Percentiles rank a stretch among this genome's conserved stretches.
Evolutionary conservation across 1,284 basidiomycete genomes (phyloP).

Genomic region (Irpex rosettiformis): DNA sequence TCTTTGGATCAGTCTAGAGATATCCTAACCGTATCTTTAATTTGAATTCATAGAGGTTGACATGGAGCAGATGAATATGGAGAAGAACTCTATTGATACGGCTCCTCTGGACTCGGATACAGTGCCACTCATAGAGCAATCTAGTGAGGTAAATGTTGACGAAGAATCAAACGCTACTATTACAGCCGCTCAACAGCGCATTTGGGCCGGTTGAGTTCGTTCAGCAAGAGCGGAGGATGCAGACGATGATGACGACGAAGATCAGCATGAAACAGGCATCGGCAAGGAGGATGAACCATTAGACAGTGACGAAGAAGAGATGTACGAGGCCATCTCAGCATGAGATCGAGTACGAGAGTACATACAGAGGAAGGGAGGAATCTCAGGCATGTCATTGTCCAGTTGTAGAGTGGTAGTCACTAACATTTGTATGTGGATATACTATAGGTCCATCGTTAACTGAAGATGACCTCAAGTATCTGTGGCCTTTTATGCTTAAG

Average conservation of each 20-base stretch:
- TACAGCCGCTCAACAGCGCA: not conserved
- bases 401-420: no score
- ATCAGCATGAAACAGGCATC: constrained; percentile 5
- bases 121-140: not conserved
- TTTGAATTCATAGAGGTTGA: no score
- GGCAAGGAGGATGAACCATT: not conserved
- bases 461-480: constrained; percentile 11
- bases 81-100: not conserved
- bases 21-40: no score
- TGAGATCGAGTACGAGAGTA: constrained; percentile 20
- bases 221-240: not conserved
- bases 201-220: not conserved
- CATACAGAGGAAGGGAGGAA: constrained; percentile 18
- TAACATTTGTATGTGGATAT: not conserved
- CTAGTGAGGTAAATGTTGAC: no score
- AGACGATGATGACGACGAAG: constrained; percentile 7
- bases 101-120: not conserved
- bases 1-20: no score
- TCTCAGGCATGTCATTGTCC: not conserved
- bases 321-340: constrained; percentile 14
- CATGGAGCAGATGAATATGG: no score
- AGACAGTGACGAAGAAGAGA: not conserved
- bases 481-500: constrained; percentile 20
- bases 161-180: not conserved
- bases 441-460: constrained; percentile 13